Evolutionary conservation across 441 rosid species (phyloP).

Genomic region (Viola pubescens): DNA sequence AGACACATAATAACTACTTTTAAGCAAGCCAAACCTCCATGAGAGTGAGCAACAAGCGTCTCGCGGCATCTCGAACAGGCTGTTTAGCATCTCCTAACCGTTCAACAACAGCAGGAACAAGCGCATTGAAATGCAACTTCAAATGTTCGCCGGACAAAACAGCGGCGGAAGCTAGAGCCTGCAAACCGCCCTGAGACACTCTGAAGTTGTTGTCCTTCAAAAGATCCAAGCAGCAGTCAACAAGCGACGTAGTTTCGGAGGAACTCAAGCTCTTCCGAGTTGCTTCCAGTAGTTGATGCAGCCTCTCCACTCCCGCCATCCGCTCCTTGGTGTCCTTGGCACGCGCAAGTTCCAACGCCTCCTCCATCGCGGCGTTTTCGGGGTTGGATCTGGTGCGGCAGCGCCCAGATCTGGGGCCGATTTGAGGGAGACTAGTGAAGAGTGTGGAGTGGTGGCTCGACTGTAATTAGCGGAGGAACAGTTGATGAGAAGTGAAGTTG

Average conservation of each 20-base stretch:
- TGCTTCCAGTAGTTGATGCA: slow-evolving; percentile 86
- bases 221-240: slow-evolving; percentile 95
- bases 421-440: too few species aligned
- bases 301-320: slow-evolving; percentile 96
- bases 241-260: slow-evolving; percentile 74
- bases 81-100: slow-evolving; percentile 89
- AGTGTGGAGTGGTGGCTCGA: too few species aligned
- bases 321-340: slow-evolving; percentile 97
- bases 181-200: slow-evolving; percentile 92
- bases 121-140: slow-evolving; percentile 91
- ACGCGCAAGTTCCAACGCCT: slow-evolving; percentile 90
- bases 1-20: background rate
- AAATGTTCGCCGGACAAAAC: slow-evolving; percentile 93
- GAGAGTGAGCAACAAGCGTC: slow-evolving; percentile 84
- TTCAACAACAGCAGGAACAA: slow-evolving; percentile 93
- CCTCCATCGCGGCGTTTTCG: slow-evolving; percentile 48
- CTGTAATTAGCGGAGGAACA: too few species aligned
- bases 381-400: slow-evolving; percentile 19
- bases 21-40: slow-evolving; percentile 65
- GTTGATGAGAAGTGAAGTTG: slow-evolving; percentile 3
- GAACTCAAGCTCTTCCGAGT: slow-evolving; percentile 67
- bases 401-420: slow-evolving; percentile 22
- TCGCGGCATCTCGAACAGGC: slow-evolving; percentile 93
- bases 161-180: slow-evolving; percentile 98
- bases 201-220: slow-evolving; percentile 87